These are phyloP conservation scores for Isabelozyma pseudorhagii DNA, from an alignment of 805 yeast species.

Conservation along the genomic window DNA sequence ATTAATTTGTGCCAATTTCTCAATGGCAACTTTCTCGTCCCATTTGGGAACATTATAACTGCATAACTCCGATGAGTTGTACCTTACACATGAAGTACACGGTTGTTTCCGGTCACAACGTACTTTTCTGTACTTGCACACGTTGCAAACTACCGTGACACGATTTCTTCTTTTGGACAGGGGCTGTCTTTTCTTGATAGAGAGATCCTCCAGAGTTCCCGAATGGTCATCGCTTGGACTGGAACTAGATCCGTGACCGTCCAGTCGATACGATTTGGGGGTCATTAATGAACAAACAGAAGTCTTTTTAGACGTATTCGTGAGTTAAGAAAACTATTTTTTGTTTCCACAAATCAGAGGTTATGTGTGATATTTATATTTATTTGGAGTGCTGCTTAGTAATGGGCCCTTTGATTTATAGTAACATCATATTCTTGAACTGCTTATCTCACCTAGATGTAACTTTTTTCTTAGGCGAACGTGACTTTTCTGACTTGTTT, in stretches of 20 bases:
- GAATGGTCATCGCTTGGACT: not conserved
- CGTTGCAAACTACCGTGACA: constrained; percentile 1
- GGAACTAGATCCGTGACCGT: not conserved
- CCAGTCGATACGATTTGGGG: not conserved
- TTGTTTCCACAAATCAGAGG: too few relatives aligned
- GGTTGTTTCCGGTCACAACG: not conserved
- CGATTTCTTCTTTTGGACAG: not conserved
- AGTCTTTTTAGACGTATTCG: too few relatives aligned
- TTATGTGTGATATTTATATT: too few relatives aligned
- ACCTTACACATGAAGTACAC: not conserved
- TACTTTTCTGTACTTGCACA: constrained; percentile 1
- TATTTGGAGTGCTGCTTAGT: too few relatives aligned
- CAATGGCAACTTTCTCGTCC: not conserved
- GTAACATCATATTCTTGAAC: too few relatives aligned
- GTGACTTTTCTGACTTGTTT: too few relatives aligned
- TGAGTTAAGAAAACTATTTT: too few relatives aligned
- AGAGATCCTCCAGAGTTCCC: not conserved
- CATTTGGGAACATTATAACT: not conserved
- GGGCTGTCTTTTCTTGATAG: not conserved
- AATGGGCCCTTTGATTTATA: too few relatives aligned
- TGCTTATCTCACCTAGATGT: too few relatives aligned
- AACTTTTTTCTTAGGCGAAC: too few relatives aligned
- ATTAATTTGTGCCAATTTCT: not conserved
- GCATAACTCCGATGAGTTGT: not conserved
- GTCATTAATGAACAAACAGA: not conserved